A percentile compares a stretch with the other conserved stretches of the same genome.
Conservation (phyloP, 2,329 filamentous ascomycete species). For the Monascus ruber region DNA sequence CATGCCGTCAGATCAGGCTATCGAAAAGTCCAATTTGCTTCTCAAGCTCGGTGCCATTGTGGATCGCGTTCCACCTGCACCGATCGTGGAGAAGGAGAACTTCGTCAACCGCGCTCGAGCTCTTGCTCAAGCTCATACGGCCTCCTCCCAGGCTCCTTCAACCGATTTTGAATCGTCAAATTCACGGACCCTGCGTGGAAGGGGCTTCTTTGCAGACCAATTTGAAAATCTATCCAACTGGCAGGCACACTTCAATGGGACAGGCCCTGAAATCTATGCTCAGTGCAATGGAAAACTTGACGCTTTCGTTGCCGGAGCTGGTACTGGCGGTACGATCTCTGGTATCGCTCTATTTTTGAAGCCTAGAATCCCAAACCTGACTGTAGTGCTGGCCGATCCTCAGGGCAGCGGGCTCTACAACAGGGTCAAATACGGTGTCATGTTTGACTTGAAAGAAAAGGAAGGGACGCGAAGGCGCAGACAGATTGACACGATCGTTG, state of each 20-base stretch:
- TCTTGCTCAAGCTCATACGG: constrained; percentile 63
- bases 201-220: constrained; percentile 90
- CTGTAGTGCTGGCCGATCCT: constrained; percentile 79
- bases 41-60: constrained; percentile 85
- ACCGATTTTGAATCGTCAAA: constrained; percentile 3
- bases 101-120: constrained; percentile 85
- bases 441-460: constrained; percentile 80
- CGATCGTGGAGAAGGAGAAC: constrained; percentile 85
- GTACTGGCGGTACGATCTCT: constrained; percentile 86
- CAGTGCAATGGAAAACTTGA: constrained; percentile 67
- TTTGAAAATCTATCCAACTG: constrained; percentile 90
- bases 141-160: constrained; percentile 10
- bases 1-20: constrained; percentile 86
- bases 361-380: constrained; percentile 51
- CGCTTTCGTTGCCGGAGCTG: constrained; percentile 86
- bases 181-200: constrained; percentile 43
- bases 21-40: constrained; percentile 81
- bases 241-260: constrained; percentile 67
- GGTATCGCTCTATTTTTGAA: constrained; percentile 80
- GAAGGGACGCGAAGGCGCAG: constrained; percentile 82
- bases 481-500: constrained; percentile 92
- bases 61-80: constrained; percentile 78
- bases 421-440: constrained; percentile 82
- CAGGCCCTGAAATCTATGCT: constrained; percentile 76
- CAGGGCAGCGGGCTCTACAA: constrained; percentile 91